Percentiles rank a stretch among this genome's conserved stretches.
These are phyloP conservation scores for Encephalitozoon cuniculi DNA, from an alignment of 371 early-diverging fungal genomes.

Conservation along the genomic window DNA sequence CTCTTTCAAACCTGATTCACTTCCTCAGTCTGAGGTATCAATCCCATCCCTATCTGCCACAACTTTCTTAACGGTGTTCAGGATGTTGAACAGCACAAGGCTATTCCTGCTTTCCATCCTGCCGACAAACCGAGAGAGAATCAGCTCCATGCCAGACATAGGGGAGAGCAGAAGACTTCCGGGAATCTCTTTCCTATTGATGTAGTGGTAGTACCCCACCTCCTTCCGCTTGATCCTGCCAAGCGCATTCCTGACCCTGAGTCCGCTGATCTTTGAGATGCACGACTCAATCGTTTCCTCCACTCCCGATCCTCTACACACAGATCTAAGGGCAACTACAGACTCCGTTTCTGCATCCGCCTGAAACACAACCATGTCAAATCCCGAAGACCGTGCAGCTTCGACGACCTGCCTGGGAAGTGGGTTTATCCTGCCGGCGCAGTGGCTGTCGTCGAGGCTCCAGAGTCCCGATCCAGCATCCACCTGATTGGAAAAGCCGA, in stretches of 20 bases:
- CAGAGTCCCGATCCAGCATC: not conserved
- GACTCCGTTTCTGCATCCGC: not conserved
- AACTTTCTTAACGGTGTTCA: slow-evolving; percentile 40
- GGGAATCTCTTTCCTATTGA: not conserved
- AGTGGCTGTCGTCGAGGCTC: not conserved
- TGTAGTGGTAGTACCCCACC: slow-evolving; percentile 16
- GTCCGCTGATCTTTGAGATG: not conserved
- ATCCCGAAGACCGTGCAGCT: not conserved
- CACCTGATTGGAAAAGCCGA: not conserved
- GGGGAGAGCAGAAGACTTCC: no score
- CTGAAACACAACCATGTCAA: slow-evolving; percentile 8
- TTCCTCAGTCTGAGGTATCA: not conserved
- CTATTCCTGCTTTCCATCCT: slow-evolving; percentile 29
- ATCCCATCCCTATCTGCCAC: not conserved
- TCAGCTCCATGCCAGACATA: not conserved
- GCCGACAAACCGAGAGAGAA: slow-evolving; percentile 12
- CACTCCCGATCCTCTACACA: slow-evolving; percentile 12
- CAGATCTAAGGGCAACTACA: not conserved
- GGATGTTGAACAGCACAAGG: slow-evolving; percentile 30
- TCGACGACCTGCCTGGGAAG: not conserved
- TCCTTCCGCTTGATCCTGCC: slow-evolving; percentile 11
- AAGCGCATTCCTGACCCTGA: not conserved
- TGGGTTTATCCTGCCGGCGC: not conserved
- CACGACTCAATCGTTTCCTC: not conserved
- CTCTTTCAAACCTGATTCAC: not conserved